A percentile compares a stretch with the other conserved stretches of the same genome.
These are phyloP conservation scores for Phytophthora ramorum DNA, from an alignment of 352 stramenopile genomes.

Conservation along the genomic window DNA sequence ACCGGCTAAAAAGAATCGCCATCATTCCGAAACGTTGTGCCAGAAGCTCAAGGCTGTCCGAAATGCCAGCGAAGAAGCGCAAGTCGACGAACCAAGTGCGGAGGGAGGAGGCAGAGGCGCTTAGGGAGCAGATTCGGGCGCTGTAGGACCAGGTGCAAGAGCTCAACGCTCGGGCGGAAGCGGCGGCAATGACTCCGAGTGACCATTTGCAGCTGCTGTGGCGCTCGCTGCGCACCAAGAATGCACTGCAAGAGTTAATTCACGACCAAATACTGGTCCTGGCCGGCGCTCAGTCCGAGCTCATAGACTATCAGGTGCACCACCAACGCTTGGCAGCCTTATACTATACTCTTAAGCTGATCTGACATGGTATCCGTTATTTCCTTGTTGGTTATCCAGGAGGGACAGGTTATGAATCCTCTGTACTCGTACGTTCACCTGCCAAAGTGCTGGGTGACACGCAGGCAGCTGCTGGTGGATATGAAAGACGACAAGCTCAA, in stretches of 20 bases:
- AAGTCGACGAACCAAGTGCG: slow-evolving; percentile 39
- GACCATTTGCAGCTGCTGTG: slow-evolving; percentile 15
- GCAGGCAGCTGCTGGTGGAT: slow-evolving; percentile 16
- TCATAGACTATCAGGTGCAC: slow-evolving; percentile 24
- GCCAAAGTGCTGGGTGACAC: slow-evolving; percentile 20
- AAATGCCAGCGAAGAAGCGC: slow-evolving; percentile 27
- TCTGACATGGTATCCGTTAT: not conserved
- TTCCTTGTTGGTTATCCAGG: slow-evolving; percentile 5
- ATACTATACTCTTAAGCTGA: not conserved
- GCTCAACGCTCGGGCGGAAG: slow-evolving; percentile 5
- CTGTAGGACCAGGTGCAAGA: slow-evolving; percentile 10
- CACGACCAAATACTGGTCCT: slow-evolving; percentile 18
- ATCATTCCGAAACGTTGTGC: not conserved
- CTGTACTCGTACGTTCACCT: slow-evolving; percentile 22
- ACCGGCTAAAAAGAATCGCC: not conserved
- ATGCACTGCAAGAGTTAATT: slow-evolving; percentile 10
- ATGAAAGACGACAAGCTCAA: slow-evolving; percentile 30
- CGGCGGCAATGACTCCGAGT: slow-evolving; percentile 10
- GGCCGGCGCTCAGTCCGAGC: slow-evolving; percentile 19
- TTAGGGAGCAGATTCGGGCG: slow-evolving; percentile 15
- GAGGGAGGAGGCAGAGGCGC: slow-evolving; percentile 19
- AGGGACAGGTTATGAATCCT: slow-evolving; percentile 13
- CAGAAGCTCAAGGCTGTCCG: no score
- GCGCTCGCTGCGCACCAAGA: slow-evolving; percentile 17
- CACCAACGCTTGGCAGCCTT: not conserved